These are phyloP conservation scores for Candida ponderosae DNA, from an alignment of 805 yeast genomes.

Conservation along the genomic window DNA sequence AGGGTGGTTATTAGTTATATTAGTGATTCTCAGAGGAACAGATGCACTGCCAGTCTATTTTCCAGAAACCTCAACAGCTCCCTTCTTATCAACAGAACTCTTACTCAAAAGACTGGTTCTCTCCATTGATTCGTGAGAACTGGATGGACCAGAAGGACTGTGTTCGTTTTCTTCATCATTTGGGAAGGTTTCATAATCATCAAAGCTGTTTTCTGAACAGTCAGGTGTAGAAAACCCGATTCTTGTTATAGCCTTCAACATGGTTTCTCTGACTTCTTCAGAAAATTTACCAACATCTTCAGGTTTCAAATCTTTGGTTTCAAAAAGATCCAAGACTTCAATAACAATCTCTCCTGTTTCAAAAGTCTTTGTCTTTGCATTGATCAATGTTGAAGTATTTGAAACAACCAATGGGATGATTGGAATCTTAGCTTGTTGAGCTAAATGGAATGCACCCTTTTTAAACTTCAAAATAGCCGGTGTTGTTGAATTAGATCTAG, in stretches of 20 bases:
- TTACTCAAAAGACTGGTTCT: constrained; percentile 19
- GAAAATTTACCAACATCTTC: constrained; percentile 64
- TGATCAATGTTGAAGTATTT: constrained; percentile 72
- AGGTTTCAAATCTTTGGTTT: constrained; percentile 59
- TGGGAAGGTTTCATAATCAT: constrained; percentile 12
- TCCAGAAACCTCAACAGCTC: background rate
- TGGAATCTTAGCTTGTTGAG: constrained; percentile 87
- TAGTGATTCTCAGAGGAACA: too few relatives aligned
- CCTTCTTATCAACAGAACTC: constrained; percentile 2
- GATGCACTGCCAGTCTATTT: too few relatives aligned
- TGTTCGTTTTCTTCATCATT: constrained; percentile 11
- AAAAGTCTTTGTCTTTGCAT: constrained; percentile 54
- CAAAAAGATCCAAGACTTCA: constrained; percentile 74
- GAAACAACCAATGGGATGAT: constrained; percentile 83
- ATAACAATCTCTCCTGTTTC: constrained; percentile 70
- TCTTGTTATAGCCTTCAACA: constrained; percentile 35
- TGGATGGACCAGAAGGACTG: background rate
- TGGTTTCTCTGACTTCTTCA: constrained; percentile 44
- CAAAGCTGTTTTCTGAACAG: background rate
- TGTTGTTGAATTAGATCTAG: constrained; percentile 69
- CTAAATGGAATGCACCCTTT: constrained; percentile 97
- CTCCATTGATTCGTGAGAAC: constrained; percentile 5
- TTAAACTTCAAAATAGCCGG: constrained; percentile 81
- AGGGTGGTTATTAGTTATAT: too few relatives aligned
- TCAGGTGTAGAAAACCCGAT: constrained; percentile 32